Conservation (phyloP, 164 flowering plant species). For the Akebia trifoliata region DNA sequence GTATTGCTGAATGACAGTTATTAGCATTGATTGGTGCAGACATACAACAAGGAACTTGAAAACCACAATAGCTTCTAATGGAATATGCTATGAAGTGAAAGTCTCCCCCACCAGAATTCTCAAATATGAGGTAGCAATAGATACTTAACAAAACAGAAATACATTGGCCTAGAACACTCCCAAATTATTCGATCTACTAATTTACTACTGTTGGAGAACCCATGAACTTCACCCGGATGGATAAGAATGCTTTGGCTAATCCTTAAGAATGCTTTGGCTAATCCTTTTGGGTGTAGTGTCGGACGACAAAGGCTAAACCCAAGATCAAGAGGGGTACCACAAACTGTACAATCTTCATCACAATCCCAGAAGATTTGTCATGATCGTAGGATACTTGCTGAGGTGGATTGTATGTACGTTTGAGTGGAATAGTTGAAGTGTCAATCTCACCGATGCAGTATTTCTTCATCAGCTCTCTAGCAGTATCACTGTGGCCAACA, state of each 20-base stretch:
- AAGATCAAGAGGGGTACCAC: constrained; percentile 71
- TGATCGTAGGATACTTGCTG: constrained; percentile 36
- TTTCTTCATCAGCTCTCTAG: constrained; percentile 65
- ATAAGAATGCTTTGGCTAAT: no score
- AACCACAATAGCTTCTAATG: no score
- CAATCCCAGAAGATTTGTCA: constrained; percentile 50
- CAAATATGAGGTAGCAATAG: background rate
- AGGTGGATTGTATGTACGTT: constrained; percentile 38
- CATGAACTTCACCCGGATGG: background rate
- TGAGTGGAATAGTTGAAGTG: constrained; percentile 47
- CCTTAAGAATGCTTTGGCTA: constrained; percentile 18
- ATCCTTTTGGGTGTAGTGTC: constrained; percentile 62
- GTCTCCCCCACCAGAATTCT: no score
- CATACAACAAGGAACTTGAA: no score
- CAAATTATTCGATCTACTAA: constrained; percentile 1
- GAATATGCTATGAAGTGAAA: no score
- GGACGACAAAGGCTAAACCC: constrained; percentile 65
- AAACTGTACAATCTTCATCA: constrained; percentile 69
- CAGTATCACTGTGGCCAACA: constrained; percentile 79
- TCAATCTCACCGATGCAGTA: constrained; percentile 76
- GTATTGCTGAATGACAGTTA: no score
- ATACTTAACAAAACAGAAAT: background rate
- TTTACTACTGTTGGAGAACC: background rate
- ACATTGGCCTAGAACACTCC: background rate
- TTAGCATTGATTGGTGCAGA: no score